Evolutionary conservation across 2,329 filamentous ascomycete species (phyloP), one percentile per base, ranked within the genome.

Genomic region (Diplodia scrobiculata): DNA sequence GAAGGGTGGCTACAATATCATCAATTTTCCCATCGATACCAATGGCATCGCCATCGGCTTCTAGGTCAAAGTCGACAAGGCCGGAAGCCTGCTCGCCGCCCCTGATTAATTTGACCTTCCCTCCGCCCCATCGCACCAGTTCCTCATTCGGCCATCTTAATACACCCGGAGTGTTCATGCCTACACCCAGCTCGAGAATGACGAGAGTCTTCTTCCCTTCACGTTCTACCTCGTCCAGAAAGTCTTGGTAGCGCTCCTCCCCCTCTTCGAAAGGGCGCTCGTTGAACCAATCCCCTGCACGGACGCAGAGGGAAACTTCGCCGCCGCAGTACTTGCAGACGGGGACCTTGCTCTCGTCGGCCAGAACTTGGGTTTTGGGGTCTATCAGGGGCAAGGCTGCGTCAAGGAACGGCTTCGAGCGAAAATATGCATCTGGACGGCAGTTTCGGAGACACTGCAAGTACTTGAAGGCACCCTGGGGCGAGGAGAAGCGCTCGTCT

Each of bases 371-470:
- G 14, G 71, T 71, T 4, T 65, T 60, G 0, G 68, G 64, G 27
- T 73, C 71, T 10, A 76, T 41, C 19, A 66, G 67, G 6, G 71
- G 69, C 0, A 70, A 60, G 1, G 72, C 74, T 2, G 62, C 69
- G 14, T 73, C 70, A 3, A 74, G 68, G n/a, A 68, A 72, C 17
- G 69, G 66, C 14, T 63, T 38, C 0, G 70, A 71, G 5, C 67
- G 60, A 21, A 72, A 72, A 5, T 71, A 72, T 2, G 75, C 72
- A 17, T 76, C 72, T 0, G 70, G 67, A 1, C 71, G 69, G 62
- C 75, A 77, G 27, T 72, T 73, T 0, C 62, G 68, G 7, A 74
- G 48, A 48, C 75, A 77, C 52, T 77, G 75, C 5, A 77, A 65
- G 1, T 75, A 67, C 0, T 69, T 65, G 47, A 77, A 77, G 0